Percentiles rank a stretch among this genome's conserved stretches.
These are phyloP conservation scores for Calonectria multiphialidica DNA, from an alignment of 2,329 filamentous ascomycete species.

Conservation along the genomic window DNA sequence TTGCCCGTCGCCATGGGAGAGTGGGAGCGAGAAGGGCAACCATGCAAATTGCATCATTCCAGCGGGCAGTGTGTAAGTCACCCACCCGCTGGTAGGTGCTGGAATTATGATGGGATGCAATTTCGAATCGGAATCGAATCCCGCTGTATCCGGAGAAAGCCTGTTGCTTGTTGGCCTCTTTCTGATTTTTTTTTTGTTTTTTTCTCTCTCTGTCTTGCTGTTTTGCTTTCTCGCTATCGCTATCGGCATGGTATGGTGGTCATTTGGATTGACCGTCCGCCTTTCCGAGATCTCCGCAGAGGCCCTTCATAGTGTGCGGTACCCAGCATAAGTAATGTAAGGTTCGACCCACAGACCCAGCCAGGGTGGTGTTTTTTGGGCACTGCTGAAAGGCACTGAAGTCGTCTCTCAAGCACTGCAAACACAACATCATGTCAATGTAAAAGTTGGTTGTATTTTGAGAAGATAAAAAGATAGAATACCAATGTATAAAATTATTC, in stretches of 20 bases:
- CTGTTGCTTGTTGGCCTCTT: background rate
- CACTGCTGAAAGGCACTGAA: too few relatives aligned
- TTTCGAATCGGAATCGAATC: conserved; percentile 12
- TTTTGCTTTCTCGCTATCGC: background rate
- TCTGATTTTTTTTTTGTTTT: background rate
- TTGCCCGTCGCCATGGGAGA: background rate
- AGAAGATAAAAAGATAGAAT: too few relatives aligned
- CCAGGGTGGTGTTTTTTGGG: too few relatives aligned
- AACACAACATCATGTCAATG: too few relatives aligned
- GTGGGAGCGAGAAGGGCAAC: background rate
- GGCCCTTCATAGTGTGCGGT: conserved; percentile 8
- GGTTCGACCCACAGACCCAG: too few relatives aligned
- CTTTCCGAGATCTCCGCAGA: conserved; percentile 11
- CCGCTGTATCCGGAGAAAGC: conserved; percentile 6
- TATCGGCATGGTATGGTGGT: conserved; percentile 3
- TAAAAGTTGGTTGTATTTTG: too few relatives aligned
- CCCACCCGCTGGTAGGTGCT: background rate
- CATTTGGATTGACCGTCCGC: background rate
- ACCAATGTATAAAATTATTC: too few relatives aligned
- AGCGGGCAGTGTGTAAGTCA: background rate
- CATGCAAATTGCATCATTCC: conserved; percentile 20
- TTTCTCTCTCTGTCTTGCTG: background rate
- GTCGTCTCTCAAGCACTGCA: too few relatives aligned
- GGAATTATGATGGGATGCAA: background rate
- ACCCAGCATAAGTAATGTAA: too few relatives aligned